Base-by-base conservation (phyloP, 2,329 filamentous ascomycete genomes). In the Aspergillus viridinutans region DNA sequence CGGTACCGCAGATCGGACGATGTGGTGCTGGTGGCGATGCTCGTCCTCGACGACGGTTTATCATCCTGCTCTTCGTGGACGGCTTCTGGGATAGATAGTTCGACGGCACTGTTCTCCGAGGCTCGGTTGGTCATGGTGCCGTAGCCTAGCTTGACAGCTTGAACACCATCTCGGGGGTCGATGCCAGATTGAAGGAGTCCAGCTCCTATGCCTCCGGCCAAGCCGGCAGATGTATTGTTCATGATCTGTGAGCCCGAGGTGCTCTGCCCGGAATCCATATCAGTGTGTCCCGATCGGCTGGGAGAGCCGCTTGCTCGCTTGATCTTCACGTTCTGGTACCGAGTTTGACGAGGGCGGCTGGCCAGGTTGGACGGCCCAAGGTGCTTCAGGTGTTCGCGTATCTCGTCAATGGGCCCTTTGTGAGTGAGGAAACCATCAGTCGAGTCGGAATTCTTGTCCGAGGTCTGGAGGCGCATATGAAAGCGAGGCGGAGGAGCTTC, bases 351-450 rank as follows among this genome's bases (percentile, higher is more conserved):
- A 2, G 85, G 85, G 45, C 80, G 76, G 60, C 78, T 84, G 21
- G 85, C 85, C 17, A 82, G 76, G 63, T 88, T 88, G 20, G 83
- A 86, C 0, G 85, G 85, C 4, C 85, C 85, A 2, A 88, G 77
- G 64, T 87, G 83, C 65, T 83, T 85, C 21, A 87, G 71, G 56
- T 87, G 84, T 64, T 86, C 78, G 50, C 78, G 78, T 51, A 86
- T 73, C 29, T 85, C 81, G 42, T 82, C 76, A 8, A 81, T 81
- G 49, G 78, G 75, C 53, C 78, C 80, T 25, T 81, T 74, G 53
- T 84, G 76, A 8, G 78, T 76, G 58, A 74, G 66, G 57, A 68
- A 64, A 42, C 66, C 63, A 51, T 67, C 60, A n/a, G 67, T 59
- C 10, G 67, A 59, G 35, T 69, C 66, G 0, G 64, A 49, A 49